These are phyloP conservation scores for Candida yuanshanica DNA, from an alignment of 805 yeast genomes.

Conservation along the genomic window DNA sequence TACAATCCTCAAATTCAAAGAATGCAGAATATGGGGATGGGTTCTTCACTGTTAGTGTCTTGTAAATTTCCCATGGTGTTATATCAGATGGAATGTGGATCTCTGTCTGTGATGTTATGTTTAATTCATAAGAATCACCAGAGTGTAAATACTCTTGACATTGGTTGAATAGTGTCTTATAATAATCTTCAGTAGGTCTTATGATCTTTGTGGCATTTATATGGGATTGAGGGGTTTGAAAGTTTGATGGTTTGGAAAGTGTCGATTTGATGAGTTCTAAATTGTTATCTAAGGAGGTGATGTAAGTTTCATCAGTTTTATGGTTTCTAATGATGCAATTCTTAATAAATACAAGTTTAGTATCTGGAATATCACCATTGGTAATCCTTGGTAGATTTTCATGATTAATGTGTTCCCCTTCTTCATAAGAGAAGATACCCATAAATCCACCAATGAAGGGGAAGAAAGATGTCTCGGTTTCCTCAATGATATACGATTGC, in stretches of 20 bases:
- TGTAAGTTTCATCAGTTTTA: constrained; percentile 36
- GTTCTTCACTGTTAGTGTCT: constrained; percentile 60
- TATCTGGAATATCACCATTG: constrained; percentile 51
- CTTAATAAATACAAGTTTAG: constrained; percentile 67
- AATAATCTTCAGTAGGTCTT: constrained; percentile 48
- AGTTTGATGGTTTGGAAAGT: not conserved
- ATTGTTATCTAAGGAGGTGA: constrained; percentile 39
- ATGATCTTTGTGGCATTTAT: constrained; percentile 26
- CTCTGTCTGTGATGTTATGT: constrained; percentile 74
- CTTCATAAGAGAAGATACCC: constrained; percentile 86
- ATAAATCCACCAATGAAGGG: constrained; percentile 91
- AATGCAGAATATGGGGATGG: constrained; percentile 93
- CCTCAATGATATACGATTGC: constrained; percentile 26
- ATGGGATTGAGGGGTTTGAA: not conserved
- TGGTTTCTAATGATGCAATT: constrained; percentile 56
- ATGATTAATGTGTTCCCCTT: constrained; percentile 46
- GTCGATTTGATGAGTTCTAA: constrained; percentile 20
- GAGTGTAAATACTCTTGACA: constrained; percentile 65
- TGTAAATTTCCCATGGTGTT: constrained; percentile 75
- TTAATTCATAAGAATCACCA: constrained; percentile 93
- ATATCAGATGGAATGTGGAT: constrained; percentile 44
- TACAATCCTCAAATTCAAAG: constrained; percentile 56
- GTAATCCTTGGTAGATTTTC: constrained; percentile 33
- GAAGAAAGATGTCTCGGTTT: constrained; percentile 27
- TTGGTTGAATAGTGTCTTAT: constrained; percentile 46